Evolutionary conservation across 164 flowering plant species (phyloP).

Genomic region (Annona squamosa): DNA sequence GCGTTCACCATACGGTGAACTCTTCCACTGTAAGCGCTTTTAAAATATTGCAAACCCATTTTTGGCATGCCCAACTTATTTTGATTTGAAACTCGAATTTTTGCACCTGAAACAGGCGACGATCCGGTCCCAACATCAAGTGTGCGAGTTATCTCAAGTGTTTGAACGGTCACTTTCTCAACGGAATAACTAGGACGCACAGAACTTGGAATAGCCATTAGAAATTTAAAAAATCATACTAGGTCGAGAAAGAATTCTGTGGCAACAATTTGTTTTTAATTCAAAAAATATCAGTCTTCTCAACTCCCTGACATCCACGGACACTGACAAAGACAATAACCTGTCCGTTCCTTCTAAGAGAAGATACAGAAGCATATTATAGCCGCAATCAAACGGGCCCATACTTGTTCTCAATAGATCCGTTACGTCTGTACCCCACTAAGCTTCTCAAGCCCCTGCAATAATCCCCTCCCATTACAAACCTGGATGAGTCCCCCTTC

Average conservation of each 20-base stretch:
- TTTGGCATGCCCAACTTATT: neutral
- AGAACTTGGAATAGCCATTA: neutral
- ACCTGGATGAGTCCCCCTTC: neutral
- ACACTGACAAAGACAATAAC: neutral
- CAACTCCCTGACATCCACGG: neutral
- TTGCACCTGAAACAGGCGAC: neutral
- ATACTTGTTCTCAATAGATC: neutral
- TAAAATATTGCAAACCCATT: neutral
- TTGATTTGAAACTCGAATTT: neutral
- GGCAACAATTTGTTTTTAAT: neutral
- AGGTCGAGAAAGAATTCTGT: too few species aligned
- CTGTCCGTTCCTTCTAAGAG: too few species aligned
- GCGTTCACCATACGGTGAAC: neutral
- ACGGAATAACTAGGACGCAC: neutral
- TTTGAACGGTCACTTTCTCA: neutral
- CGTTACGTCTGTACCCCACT: neutral
- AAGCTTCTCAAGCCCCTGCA: neutral
- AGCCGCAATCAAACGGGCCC: neutral
- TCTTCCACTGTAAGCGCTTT: neutral
- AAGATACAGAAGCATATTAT: too few species aligned
- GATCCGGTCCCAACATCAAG: neutral
- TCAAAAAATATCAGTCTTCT: neutral
- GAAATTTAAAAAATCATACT: too few species aligned
- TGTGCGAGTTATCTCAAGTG: neutral
- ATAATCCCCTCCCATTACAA: neutral